Evolutionary conservation across 108 stramenopile species (phyloP).

Genomic region (Cyclotella baltica): DNA sequence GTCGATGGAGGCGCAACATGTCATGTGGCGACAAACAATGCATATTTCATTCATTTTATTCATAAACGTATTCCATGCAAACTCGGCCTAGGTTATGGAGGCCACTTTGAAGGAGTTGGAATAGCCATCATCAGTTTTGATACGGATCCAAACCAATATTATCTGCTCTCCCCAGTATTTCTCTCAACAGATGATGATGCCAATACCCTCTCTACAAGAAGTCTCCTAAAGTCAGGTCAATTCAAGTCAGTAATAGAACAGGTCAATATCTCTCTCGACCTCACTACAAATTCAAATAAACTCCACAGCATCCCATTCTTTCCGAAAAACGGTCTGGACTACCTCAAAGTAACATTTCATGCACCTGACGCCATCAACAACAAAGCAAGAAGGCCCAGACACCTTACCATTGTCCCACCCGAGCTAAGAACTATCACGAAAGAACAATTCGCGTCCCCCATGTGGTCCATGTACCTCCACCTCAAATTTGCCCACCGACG

Average conservation of each 20-base stretch:
- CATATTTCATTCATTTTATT: too few relatives aligned
- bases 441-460: neutral
- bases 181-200: conserved; percentile 11
- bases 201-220: conserved; percentile 10
- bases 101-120: too few relatives aligned
- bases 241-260: neutral
- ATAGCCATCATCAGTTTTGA: too few relatives aligned
- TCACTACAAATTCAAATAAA: neutral
- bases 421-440: neutral
- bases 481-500: neutral
- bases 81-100: too few relatives aligned
- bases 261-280: neutral
- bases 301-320: neutral
- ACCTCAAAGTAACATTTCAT: neutral
- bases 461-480: neutral
- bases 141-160: neutral
- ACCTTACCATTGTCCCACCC: neutral
- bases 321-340: neutral
- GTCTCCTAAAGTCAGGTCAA: neutral
- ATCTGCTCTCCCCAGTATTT: neutral
- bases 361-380: neutral
- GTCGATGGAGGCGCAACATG: too few relatives aligned
- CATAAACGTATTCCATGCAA: too few relatives aligned
- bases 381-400: neutral
- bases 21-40: too few relatives aligned